Percentiles rank a stretch among this genome's conserved stretches.
These are phyloP conservation scores for Aspergillus sp. DNA, from an alignment of 2,329 filamentous ascomycete species.

Conservation along the genomic window DNA sequence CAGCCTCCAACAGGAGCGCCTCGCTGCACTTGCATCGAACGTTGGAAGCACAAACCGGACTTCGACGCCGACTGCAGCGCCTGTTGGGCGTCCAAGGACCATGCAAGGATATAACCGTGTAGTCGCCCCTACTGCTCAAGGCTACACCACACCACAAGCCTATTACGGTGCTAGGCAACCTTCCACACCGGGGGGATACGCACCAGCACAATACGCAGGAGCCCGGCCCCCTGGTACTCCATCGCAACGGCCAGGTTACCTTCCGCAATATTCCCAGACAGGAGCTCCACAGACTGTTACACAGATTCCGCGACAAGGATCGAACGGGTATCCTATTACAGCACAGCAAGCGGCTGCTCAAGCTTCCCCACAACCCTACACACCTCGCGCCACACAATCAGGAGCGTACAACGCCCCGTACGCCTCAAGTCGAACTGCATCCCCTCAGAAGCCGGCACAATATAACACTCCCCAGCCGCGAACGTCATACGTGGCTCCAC, in stretches of 20 bases:
- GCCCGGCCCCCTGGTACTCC: slow-evolving; percentile 29
- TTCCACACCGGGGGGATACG: slow-evolving; percentile 25
- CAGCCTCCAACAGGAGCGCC: slow-evolving; percentile 45
- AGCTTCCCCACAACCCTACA: slow-evolving; percentile 30
- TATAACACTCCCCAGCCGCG: slow-evolving; percentile 28
- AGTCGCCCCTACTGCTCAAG: slow-evolving; percentile 22
- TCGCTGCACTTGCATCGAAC: slow-evolving; percentile 25
- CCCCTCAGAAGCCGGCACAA: slow-evolving; percentile 27
- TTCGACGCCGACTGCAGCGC: slow-evolving; percentile 21
- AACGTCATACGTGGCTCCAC: slow-evolving; percentile 30
- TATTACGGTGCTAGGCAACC: slow-evolving; percentile 26
- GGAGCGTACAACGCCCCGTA: slow-evolving; percentile 22
- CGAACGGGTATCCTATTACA: slow-evolving; percentile 32
- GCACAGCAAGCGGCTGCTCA: slow-evolving; percentile 24
- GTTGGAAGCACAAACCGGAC: slow-evolving; percentile 25
- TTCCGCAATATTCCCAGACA: slow-evolving; percentile 29
- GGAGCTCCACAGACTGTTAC: slow-evolving; percentile 26
- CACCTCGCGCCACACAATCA: slow-evolving; percentile 29
- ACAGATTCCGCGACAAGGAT: slow-evolving; percentile 34
- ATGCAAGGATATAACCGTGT: slow-evolving; percentile 30
- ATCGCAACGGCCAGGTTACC: slow-evolving; percentile 30
- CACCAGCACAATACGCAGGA: slow-evolving; percentile 24
- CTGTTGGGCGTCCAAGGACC: slow-evolving; percentile 22
- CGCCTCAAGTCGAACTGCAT: slow-evolving; percentile 21
- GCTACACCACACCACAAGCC: slow-evolving; percentile 24